Conservation (phyloP, 192 early-diverging fungal species). For the Podila minutissima region DNA sequence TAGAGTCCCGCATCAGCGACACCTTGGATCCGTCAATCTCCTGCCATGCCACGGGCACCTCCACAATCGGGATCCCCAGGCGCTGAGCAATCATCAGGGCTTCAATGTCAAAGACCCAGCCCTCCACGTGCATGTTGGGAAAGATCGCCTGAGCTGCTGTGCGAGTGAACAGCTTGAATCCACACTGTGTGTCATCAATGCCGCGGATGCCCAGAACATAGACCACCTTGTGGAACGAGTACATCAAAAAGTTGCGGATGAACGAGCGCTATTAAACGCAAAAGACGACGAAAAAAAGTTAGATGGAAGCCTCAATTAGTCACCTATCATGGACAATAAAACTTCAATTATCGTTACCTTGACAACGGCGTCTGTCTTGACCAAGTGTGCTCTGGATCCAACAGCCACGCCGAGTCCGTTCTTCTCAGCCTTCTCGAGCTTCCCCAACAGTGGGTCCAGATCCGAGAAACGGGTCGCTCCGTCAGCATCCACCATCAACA, state of each 20-base stretch:
- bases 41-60: slow-evolving; percentile 96
- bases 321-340: too few species aligned
- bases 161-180: slow-evolving; percentile 95
- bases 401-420: slow-evolving; percentile 77
- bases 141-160: slow-evolving; percentile 80
- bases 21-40: slow-evolving; percentile 97
- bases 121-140: slow-evolving; percentile 91
- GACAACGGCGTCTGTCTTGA: slow-evolving; percentile 82
- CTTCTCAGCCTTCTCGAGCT: slow-evolving; percentile 49
- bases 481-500: slow-evolving; percentile 97
- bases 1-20: slow-evolving; percentile 84
- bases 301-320: too few species aligned
- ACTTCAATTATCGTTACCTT: slow-evolving; percentile 63
- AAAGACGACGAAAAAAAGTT: neutral
- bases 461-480: slow-evolving; percentile 95
- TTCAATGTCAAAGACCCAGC: slow-evolving; percentile 99
- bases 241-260: slow-evolving; percentile 93
- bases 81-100: slow-evolving; percentile 84
- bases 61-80: slow-evolving; percentile 78
- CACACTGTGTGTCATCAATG: slow-evolving; percentile 97
- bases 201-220: slow-evolving; percentile 86
- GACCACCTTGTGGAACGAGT: slow-evolving; percentile 92
- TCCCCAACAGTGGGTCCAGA: slow-evolving; percentile 67
- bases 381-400: slow-evolving; percentile 94
- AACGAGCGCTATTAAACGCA: slow-evolving; percentile 78